Conservation (phyloP, 2,329 filamentous ascomycete genomes). For the Tolypocladium sp. region DNA sequence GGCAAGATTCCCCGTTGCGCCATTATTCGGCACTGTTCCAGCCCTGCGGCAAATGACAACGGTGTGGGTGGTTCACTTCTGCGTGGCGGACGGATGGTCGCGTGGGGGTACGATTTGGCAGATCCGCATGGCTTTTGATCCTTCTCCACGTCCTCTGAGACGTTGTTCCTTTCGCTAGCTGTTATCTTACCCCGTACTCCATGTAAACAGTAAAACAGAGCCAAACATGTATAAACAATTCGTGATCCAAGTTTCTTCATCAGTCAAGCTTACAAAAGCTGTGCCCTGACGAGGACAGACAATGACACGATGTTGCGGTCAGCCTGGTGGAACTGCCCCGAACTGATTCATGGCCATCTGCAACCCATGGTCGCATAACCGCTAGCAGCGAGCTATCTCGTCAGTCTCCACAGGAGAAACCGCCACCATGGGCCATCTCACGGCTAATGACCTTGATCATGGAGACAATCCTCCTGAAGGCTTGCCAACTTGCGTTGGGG, state of each 20-base stretch:
- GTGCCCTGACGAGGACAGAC: too few species aligned
- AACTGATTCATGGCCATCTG: not conserved
- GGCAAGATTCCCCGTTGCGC: not conserved
- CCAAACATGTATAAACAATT: too few species aligned
- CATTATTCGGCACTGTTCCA: not conserved
- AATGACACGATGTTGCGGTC: not conserved
- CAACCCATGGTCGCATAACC: not conserved
- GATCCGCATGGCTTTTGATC: not conserved
- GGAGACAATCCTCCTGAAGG: too few species aligned
- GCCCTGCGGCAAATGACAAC: not conserved
- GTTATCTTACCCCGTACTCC: too few species aligned
- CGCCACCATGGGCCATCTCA: not conserved
- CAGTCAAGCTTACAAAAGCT: too few species aligned
- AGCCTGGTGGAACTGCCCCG: not conserved
- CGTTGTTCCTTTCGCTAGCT: not conserved
- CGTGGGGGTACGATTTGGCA: not conserved
- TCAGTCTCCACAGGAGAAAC: not conserved
- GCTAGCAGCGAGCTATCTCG: not conserved
- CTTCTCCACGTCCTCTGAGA: not conserved
- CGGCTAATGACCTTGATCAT: not conserved
- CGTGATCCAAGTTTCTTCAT: too few species aligned
- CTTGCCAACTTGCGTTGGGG: not conserved
- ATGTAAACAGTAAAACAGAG: too few species aligned
- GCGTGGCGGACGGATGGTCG: not conserved
- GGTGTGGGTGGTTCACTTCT: not conserved